Evolutionary conservation across 257 asterid species (phyloP), one percentile per base, ranked within the genome.

Genomic region (Misopates orontium): DNA sequence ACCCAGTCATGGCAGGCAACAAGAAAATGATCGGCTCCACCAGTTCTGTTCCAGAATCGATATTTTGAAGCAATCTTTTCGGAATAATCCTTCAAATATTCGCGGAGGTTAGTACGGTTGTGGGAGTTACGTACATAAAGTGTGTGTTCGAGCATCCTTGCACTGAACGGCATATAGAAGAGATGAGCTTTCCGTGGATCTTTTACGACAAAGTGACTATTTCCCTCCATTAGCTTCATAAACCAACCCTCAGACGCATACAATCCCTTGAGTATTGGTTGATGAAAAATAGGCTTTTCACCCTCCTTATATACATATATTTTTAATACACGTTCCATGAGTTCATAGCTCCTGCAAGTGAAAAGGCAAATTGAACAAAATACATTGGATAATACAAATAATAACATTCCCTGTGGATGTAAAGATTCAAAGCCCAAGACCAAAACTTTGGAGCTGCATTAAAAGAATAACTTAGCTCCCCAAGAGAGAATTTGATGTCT

Each of bases 1-100:
- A 91, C 98, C 98, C 98, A 91, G 67, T 88, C 98, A 71, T 91
- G 98, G 78, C 98, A 88, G 57, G 96, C 98, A 60, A 85, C 96
- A 47, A 91, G 96, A 81, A 91, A 86, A 79, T 91, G 98, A 73
- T 91, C 95, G 1, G 95, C 90, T 47, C 98, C 98, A 13, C 95
- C 90, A 20, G 96, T 91, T 84, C 98, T 81, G 78, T 88, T 91
- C 95, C 95, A 91, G 75, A 83, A 88, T 59, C 75, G 87, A 75
- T 91, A 91, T 69, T 86, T 91, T 16, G 88, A 79, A 41, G 98
- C 94, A 48, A 91, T 84, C 64, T 74, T 79, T 56, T 88, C 98
- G 0, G 94, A 68, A 79, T 91, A 91, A 44, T 77, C 81, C 77
- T 74, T 86, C 85, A 91, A 76, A 72, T 88, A 78, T 21, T 80